Conservation (phyloP, 164 flowering plant species). For the Euptelea pleiosperma region DNA sequence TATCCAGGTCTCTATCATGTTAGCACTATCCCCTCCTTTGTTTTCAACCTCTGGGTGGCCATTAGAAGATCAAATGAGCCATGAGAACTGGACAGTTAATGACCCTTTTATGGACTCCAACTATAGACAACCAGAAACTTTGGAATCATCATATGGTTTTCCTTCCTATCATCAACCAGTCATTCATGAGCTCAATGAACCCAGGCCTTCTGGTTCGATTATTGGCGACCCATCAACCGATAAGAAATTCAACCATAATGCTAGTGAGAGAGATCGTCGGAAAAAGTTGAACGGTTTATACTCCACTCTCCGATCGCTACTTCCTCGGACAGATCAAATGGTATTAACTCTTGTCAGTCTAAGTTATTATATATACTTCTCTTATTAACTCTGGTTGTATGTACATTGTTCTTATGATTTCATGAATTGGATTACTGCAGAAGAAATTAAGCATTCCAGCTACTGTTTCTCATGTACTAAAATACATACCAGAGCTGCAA, state of each 20-base stretch:
- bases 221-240: constrained; percentile 9
- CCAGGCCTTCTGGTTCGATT: too few relatives aligned
- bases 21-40: constrained; percentile 16
- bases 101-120: background rate
- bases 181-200: too few relatives aligned
- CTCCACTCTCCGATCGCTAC: constrained; percentile 53
- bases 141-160: too few relatives aligned
- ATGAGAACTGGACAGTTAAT: background rate
- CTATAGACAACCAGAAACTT: background rate
- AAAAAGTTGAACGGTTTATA: constrained; percentile 55
- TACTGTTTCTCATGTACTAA: constrained; percentile 44
- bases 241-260: constrained; percentile 70
- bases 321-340: constrained; percentile 55
- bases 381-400: too few relatives aligned
- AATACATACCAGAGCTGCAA: constrained; percentile 66
- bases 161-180: too few relatives aligned
- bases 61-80: constrained; percentile 4
- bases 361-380: too few relatives aligned
- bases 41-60: constrained; percentile 25
- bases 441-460: constrained; percentile 58
- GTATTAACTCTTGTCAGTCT: constrained; percentile 29
- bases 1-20: constrained; percentile 16
- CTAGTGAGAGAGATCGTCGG: constrained; percentile 72
- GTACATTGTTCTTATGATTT: too few relatives aligned
- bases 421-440: constrained; percentile 35